Evolutionary conservation across 257 asterid species (phyloP).

Genomic region (Primulina tabacum): DNA sequence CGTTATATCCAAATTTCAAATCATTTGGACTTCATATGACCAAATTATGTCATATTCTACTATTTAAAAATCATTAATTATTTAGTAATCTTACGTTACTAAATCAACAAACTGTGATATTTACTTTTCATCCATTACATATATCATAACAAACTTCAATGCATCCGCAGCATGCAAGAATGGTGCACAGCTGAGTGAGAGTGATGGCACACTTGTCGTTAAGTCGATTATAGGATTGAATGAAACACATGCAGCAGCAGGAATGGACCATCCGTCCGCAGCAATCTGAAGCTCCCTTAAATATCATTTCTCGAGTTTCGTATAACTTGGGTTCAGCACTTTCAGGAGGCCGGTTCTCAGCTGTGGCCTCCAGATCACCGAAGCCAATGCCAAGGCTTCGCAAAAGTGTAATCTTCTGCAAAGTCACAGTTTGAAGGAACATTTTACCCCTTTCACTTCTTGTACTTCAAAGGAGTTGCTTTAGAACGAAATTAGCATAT

Average conservation of each 20-base stretch:
- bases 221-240: conserved; percentile 49
- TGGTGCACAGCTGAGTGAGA: conserved; percentile 63
- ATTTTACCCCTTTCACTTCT: neutral
- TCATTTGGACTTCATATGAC: no score
- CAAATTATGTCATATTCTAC: no score
- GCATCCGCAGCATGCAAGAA: conserved; percentile 77
- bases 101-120: no score
- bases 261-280: conserved; percentile 48
- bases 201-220: conserved; percentile 69
- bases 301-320: conserved; percentile 51
- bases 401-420: conserved; percentile 36
- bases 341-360: conserved; percentile 51
- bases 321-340: conserved; percentile 63
- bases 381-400: conserved; percentile 55
- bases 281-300: conserved; percentile 48
- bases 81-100: no score
- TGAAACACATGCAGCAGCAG: conserved; percentile 78
- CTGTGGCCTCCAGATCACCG: conserved; percentile 65
- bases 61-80: no score
- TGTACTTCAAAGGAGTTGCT: neutral
- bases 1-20: no score
- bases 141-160: conserved; percentile 56
- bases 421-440: neutral
- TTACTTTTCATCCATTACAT: no score
- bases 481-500: neutral